Base-by-base conservation (phyloP, 108 stramenopile genomes). In the Cyclotella atomus region DNA sequence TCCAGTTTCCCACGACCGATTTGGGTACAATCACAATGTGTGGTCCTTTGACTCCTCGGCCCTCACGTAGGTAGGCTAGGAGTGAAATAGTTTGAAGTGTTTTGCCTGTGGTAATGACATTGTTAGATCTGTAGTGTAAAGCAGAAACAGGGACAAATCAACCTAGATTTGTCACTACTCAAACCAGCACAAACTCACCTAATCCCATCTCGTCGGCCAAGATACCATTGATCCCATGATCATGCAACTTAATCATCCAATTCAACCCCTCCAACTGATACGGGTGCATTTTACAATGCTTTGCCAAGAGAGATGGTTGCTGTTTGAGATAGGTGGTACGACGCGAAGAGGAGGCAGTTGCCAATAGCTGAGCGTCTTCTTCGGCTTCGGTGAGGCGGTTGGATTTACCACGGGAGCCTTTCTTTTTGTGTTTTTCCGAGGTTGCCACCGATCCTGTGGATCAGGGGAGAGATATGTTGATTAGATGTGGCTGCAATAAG, bases 231-330 rank as follows among this genome's bases (percentile, higher is more conserved):
- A 99, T 96, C 38, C 97, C 97, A 61, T 97, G 96, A 82, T 98
- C 98, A 80, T 99, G 96, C 41, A 98, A 89, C 68, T 97, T 97
- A 83, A 99, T 97, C 76, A 99, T 75, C 99, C 99, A 99, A 80
- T 98, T 99, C 65, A 99, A 83, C 32, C 99, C 99, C 84, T 99
- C 99, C 29, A 99, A 77, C 81, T 99, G 99, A 80, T 99, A 99
- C 21, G 78, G 78, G 59, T 98, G 96, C 97, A 99, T 97, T 32
- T 87, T 94, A 62, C 97, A 96, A 45, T 88, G 78, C 14, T 43
- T 28, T 17, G 91, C 85, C 45, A 97, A 70, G 65, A 75, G 75
- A 33, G 72, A 66, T n/a, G 99, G 99, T 82, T 99, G 99, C 62
- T 81, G 69, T 63, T 89, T 83, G 52, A 99, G 72, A 56, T 98